Evolutionary conservation across 768 basidiomycete species (phyloP).

Genomic region (Boletellus ananiceps): DNA sequence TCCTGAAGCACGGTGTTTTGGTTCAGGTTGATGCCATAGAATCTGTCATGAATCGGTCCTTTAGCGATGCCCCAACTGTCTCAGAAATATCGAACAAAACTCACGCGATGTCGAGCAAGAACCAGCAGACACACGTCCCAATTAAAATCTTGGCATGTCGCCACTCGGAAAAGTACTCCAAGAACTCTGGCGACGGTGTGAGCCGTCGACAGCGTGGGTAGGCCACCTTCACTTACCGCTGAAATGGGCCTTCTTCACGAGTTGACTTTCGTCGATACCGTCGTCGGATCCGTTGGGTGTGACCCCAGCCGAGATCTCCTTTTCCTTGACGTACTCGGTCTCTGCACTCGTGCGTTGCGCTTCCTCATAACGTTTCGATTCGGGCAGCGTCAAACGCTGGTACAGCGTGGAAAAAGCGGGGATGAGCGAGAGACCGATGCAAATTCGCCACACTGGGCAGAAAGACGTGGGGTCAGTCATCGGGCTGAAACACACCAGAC

Average conservation of each 20-base stretch:
- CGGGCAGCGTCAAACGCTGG: conserved; percentile 68
- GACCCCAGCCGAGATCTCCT: conserved; percentile 15
- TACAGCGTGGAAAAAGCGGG: conserved; percentile 74
- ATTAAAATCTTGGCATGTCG: conserved; percentile 61
- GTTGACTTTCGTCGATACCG: conserved; percentile 8
- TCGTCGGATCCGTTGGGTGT: neutral
- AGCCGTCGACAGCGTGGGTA: neutral
- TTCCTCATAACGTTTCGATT: conserved; percentile 53
- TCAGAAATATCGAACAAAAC: neutral
- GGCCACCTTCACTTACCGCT: conserved; percentile 30
- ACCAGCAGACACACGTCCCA: conserved; percentile 69
- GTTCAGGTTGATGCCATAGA: conserved; percentile 75
- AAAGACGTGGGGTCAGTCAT: neutral
- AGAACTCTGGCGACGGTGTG: conserved; percentile 43
- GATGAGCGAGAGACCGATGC: conserved; percentile 67
- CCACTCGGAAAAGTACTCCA: conserved; percentile 69
- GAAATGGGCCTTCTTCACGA: conserved; percentile 49
- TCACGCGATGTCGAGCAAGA: conserved; percentile 69
- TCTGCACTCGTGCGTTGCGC: conserved; percentile 33
- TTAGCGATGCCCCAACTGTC: neutral
- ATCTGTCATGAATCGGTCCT: conserved; percentile 34
- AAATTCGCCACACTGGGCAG: conserved; percentile 63
- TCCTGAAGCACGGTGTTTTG: conserved; percentile 72
- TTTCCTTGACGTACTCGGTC: conserved; percentile 32
- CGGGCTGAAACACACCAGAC: neutral